Percentiles rank a stretch among this genome's conserved stretches.
These are phyloP conservation scores for Colletotrichum horii DNA, from an alignment of 2,329 filamentous ascomycete species.

Conservation along the genomic window DNA sequence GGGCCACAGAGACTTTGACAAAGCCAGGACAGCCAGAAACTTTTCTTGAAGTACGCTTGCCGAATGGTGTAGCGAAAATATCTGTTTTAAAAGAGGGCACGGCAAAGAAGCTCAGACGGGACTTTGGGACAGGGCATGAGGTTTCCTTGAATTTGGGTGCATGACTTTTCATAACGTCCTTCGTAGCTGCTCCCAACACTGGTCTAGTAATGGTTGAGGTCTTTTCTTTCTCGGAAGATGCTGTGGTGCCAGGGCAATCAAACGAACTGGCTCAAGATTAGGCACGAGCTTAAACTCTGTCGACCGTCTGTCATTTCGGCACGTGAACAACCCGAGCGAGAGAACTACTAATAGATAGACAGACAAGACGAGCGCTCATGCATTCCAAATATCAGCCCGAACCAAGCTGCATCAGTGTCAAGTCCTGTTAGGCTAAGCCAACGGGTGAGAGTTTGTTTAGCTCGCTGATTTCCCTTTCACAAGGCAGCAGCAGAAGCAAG, in stretches of 20 bases:
- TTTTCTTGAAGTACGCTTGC: too few relatives aligned
- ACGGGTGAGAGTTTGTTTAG: not conserved
- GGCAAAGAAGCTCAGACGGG: too few relatives aligned
- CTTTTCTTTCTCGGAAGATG: not conserved
- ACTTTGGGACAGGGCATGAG: too few relatives aligned
- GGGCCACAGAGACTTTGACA: too few relatives aligned
- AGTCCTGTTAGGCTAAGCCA: not conserved
- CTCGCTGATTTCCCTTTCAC: not conserved
- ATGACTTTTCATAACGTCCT: too few relatives aligned
- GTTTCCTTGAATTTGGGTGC: too few relatives aligned
- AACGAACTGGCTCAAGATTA: not conserved
- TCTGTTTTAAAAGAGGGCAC: too few relatives aligned
- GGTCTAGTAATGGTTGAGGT: too few relatives aligned
- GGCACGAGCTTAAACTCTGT: not conserved
- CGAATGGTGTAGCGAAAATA: too few relatives aligned
- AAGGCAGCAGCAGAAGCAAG: not conserved
- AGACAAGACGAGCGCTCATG: not conserved
- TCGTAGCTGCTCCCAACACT: too few relatives aligned
- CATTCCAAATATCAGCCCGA: not conserved
- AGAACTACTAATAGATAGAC: not conserved
- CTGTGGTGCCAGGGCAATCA: accelerated
- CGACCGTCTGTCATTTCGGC: not conserved
- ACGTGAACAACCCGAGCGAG: not conserved
- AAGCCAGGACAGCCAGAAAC: too few relatives aligned
- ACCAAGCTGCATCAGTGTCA: not conserved